Evolutionary conservation across 495 filamentous ascomycete genomes (phyloP), one percentile per base, ranked within the genome.

Genomic region (Glarea lozoyensis): DNA sequence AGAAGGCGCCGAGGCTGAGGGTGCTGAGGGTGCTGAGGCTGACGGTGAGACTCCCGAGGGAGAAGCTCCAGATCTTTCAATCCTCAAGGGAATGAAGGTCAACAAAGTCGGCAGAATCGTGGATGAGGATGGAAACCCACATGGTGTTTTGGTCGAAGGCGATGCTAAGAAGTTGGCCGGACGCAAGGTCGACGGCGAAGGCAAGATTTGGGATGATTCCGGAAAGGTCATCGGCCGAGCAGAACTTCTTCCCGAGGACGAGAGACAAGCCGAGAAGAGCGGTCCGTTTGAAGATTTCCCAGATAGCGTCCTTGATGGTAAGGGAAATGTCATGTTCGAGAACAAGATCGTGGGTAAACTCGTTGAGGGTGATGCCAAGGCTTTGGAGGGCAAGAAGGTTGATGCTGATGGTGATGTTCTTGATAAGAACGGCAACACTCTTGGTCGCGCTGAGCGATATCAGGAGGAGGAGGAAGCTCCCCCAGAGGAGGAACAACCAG

Each of bases 281-380:
- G 70, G 81, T 10, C 82, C 83, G 0, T 93, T 93, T 52, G 82
- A 84, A 43, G 78, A 77, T 40, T 79, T 86, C 49, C 74, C 82
- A 40, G 78, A 78, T 33, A 73, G 82, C 1, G 62, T 78, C 4
- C 82, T 92, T 11, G 75, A 76, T 43, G 71, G 76, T 30, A 70
- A 81, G 34, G 86, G 85, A 34, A 75, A 81, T 40, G 52, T 71
- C 42, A 57, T 69, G 2, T 85, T 83, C 54, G 75, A 79, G 36
- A 77, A 78, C 29, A 70, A 82, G 5, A 77, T 84, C 38, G 61
- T 81, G 34, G 79, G 79, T 18, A 73, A 75, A 48, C 59, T 83
- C 10, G 62, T 67, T 23, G 73, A 81, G 58, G 78, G 77, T 16
- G 73, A 81, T 42, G 54, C 72, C 1, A 72, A 76, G 50, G 79